These are phyloP conservation scores for Vigna radiata DNA, from an alignment of 306 rosid species.

Conservation along the genomic window DNA sequence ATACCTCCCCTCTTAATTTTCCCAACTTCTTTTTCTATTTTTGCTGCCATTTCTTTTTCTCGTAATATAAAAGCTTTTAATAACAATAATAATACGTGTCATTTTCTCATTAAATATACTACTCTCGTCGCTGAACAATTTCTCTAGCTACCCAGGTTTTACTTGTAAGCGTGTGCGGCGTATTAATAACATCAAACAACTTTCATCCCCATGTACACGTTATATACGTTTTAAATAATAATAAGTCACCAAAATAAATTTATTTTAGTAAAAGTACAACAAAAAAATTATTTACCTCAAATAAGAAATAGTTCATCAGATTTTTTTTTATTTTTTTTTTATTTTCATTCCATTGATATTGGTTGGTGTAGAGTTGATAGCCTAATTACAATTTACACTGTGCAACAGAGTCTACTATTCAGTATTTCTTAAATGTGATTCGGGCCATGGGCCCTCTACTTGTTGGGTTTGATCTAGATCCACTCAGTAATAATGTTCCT, in stretches of 20 bases:
- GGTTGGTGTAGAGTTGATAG: not conserved
- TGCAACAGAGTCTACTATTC: not conserved
- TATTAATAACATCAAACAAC: not conserved
- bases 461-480: not conserved
- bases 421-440: not conserved
- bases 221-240: too few relatives aligned
- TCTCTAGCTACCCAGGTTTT: not conserved
- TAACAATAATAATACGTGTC: too few relatives aligned
- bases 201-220: not conserved
- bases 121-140: too few relatives aligned
- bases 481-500: not conserved
- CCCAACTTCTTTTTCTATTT: not conserved
- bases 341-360: not conserved
- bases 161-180: not conserved
- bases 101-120: too few relatives aligned
- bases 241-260: too few relatives aligned
- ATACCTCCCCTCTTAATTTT: not conserved
- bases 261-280: too few relatives aligned
- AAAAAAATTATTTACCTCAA: too few relatives aligned
- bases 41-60: too few relatives aligned
- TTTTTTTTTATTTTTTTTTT: too few relatives aligned
- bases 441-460: not conserved
- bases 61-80: too few relatives aligned
- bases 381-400: not conserved
- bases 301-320: too few relatives aligned